phyloP scores from a whole-genome alignment of 768 basidiomycete species.

The Suillus tomentosus region DNA sequence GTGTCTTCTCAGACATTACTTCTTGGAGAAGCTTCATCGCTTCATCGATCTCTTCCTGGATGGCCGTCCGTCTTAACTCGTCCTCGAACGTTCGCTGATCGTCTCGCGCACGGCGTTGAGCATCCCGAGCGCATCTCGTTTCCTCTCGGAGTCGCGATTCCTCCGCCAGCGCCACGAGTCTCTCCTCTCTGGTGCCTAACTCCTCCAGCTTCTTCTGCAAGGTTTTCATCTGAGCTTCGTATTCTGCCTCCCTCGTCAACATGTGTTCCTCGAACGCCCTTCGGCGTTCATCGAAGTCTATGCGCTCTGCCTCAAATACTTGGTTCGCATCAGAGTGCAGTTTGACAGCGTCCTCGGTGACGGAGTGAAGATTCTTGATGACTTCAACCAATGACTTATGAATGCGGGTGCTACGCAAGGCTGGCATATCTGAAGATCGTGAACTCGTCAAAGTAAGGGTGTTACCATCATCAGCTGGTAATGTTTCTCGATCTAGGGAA shows the following conservation, averaged over 20 bases:
- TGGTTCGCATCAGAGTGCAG: conserved; percentile 22
- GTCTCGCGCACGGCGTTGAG: conserved; percentile 28
- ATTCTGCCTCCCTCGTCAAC: conserved; percentile 19
- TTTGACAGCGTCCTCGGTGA: conserved; percentile 13
- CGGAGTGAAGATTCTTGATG: conserved; percentile 16
- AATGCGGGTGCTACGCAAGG: conserved; percentile 13
- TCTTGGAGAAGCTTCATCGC: conserved; percentile 24
- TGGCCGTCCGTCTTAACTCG: conserved; percentile 18
- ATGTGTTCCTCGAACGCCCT: conserved; percentile 25
- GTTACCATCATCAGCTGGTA: background rate
- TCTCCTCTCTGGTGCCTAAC: conserved; percentile 21
- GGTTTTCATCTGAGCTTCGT: conserved; percentile 24
- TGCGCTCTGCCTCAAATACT: conserved; percentile 14
- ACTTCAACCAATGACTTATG: conserved; percentile 15
- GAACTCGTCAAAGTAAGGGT: background rate
- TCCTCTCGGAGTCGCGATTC: conserved; percentile 30
- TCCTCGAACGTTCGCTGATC: conserved; percentile 25
- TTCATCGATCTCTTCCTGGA: conserved; percentile 21
- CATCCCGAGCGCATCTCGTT: conserved; percentile 18
- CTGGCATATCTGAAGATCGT: conserved; percentile 1
- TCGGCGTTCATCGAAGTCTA: conserved; percentile 21
- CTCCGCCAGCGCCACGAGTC: conserved; percentile 24
- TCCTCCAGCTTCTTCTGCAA: conserved; percentile 22
- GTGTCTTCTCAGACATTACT: conserved; percentile 13
- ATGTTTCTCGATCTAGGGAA: background rate